Evolutionary conservation across 352 stramenopile species (phyloP).

Genomic region (Chrysophaeum taylorii): DNA sequence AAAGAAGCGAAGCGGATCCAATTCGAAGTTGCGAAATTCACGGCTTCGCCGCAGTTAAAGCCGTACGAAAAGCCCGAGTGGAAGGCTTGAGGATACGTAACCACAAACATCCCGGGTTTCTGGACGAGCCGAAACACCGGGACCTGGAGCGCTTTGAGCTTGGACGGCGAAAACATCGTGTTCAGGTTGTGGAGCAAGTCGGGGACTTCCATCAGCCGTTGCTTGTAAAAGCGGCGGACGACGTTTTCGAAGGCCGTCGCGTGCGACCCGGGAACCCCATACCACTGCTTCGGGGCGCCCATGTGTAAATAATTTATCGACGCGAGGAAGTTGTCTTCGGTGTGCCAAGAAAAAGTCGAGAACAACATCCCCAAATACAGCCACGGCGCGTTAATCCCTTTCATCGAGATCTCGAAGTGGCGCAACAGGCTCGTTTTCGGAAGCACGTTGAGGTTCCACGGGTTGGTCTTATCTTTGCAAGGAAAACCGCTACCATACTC

Average conservation of each 20-base stretch:
- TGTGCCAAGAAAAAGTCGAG: constrained; percentile 98
- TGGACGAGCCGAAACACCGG: constrained; percentile 86
- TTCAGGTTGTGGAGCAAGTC: constrained; percentile 87
- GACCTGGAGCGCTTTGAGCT: constrained; percentile 67
- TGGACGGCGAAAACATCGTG: constrained; percentile 61
- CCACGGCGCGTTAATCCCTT: constrained; percentile 98
- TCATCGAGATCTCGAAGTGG: constrained; percentile 90
- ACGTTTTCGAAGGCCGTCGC: constrained; percentile 76
- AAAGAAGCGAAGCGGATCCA: constrained; percentile 48
- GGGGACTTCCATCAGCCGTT: constrained; percentile 81
- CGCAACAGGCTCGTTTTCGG: constrained; percentile 86
- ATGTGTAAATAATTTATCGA: constrained; percentile 97
- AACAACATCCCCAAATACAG: constrained; percentile 98
- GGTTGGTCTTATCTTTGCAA: background rate
- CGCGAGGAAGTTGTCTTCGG: constrained; percentile 99
- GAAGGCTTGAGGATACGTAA: constrained; percentile 95
- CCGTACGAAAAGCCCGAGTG: constrained; percentile 95
- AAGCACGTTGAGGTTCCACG: constrained; percentile 98
- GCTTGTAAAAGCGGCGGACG: constrained; percentile 77
- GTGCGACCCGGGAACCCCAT: constrained; percentile 79
- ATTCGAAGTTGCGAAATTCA: constrained; percentile 58
- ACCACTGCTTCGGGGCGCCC: constrained; percentile 94
- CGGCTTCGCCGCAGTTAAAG: constrained; percentile 65
- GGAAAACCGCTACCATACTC: constrained; percentile 65
- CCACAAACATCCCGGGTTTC: constrained; percentile 90